A percentile compares a stretch with the other conserved stretches of the same genome.
Conservation (phyloP, 345 rosid species). For the Isatis tinctoria region DNA sequence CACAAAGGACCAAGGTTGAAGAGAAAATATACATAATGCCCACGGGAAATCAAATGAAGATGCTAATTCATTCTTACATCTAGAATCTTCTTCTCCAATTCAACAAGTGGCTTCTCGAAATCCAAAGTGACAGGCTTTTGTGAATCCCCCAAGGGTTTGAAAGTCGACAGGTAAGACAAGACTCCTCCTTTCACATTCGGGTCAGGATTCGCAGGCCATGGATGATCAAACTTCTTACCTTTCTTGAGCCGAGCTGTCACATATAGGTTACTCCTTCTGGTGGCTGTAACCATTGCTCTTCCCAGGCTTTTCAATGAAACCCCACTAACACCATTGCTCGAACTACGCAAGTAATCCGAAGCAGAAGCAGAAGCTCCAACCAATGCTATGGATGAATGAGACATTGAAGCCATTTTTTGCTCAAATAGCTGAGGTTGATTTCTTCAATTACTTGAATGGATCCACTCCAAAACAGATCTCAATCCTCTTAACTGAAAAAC, state of each 20-base stretch:
- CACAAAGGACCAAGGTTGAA: conserved; percentile 16
- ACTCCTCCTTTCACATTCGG: conserved; percentile 89
- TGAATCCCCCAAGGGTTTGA: conserved; percentile 70
- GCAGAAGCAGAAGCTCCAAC: conserved; percentile 58
- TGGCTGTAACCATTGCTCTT: conserved; percentile 35
- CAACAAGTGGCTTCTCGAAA: conserved; percentile 87
- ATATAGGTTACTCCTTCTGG: conserved; percentile 27
- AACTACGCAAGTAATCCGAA: conserved; percentile 82
- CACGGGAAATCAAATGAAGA: neutral
- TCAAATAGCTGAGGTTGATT: neutral
- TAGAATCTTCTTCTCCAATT: conserved; percentile 72
- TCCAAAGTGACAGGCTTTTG: conserved; percentile 81
- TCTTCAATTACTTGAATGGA: conserved; percentile 18
- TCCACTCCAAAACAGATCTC: conserved; percentile 22
- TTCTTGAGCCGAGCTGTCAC: conserved; percentile 64
- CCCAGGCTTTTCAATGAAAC: conserved; percentile 56
- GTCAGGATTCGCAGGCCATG: conserved; percentile 94
- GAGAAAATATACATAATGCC: neutral
- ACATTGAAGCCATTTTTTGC: conserved; percentile 48
- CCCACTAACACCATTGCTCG: conserved; percentile 47
- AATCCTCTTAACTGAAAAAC: conserved; percentile 10
- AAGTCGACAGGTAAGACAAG: conserved; percentile 68
- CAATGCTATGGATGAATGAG: conserved; percentile 50
- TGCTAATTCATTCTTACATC: conserved; percentile 44
- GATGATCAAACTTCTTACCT: conserved; percentile 83